These are phyloP conservation scores for Psilocybe subaeruginosa DNA, from an alignment of 768 basidiomycete species.

Conservation along the genomic window DNA sequence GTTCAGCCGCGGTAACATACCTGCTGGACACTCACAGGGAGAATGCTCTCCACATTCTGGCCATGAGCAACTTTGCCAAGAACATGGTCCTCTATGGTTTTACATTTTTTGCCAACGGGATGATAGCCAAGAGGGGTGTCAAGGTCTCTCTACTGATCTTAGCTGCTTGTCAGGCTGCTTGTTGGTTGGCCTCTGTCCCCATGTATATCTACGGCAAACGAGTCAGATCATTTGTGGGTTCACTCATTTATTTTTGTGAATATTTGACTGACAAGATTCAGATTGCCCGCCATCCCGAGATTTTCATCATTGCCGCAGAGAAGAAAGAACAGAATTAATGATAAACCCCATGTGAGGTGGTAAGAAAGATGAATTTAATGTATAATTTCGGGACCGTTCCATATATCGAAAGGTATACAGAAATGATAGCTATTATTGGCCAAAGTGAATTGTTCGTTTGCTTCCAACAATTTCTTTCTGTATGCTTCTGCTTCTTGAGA, in stretches of 20 bases:
- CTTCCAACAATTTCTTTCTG: slow-evolving; percentile 32
- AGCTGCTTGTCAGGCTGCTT: slow-evolving; percentile 40
- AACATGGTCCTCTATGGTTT: slow-evolving; percentile 49
- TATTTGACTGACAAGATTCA: not conserved
- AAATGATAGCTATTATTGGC: slow-evolving; percentile 49
- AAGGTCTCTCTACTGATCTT: slow-evolving; percentile 42
- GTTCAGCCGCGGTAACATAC: slow-evolving; percentile 45
- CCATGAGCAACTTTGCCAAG: slow-evolving; percentile 45
- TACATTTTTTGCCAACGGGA: slow-evolving; percentile 47
- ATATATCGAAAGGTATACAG: slow-evolving; percentile 53
- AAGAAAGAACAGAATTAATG: slow-evolving; percentile 4
- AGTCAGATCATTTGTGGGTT: slow-evolving; percentile 41
- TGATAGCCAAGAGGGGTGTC: slow-evolving; percentile 39
- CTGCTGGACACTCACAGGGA: slow-evolving; percentile 46
- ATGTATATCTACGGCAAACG: slow-evolving; percentile 50
- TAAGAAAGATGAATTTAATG: not conserved
- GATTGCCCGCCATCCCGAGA: slow-evolving; percentile 23
- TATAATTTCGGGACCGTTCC: slow-evolving; percentile 35
- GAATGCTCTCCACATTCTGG: slow-evolving; percentile 43
- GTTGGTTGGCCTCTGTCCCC: slow-evolving; percentile 42
- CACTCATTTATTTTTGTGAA: not conserved
- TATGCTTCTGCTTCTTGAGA: slow-evolving; percentile 37
- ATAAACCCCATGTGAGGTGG: not conserved
- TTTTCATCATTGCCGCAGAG: slow-evolving; percentile 24
- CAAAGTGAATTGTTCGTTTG: slow-evolving; percentile 37